Conservation (phyloP, 2,329 filamentous ascomycete species). For the Aspergillus cejpii region DNA sequence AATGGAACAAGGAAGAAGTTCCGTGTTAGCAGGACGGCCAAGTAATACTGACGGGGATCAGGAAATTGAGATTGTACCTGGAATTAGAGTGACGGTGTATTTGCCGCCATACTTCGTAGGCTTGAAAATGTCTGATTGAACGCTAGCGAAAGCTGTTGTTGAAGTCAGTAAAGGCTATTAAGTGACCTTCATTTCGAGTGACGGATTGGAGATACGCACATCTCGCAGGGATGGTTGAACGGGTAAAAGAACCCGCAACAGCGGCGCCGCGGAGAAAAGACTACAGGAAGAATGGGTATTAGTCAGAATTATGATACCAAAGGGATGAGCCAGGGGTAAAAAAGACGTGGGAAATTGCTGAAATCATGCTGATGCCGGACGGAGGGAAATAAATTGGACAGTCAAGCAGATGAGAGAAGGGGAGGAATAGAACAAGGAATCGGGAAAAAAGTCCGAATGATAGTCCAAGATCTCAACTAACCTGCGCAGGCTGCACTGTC, state of each 20-base stretch:
- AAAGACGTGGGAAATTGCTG: slow-evolving; percentile 35
- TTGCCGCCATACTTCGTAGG: slow-evolving; percentile 98
- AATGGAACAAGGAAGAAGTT: not conserved
- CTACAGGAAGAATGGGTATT: slow-evolving; percentile 38
- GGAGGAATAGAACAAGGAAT: slow-evolving; percentile 1
- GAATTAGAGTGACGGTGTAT: slow-evolving; percentile 97
- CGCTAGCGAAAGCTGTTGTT: slow-evolving; percentile 61
- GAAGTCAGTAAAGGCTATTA: slow-evolving; percentile 15
- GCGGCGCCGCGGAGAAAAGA: slow-evolving; percentile 52
- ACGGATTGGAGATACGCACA: slow-evolving; percentile 41
- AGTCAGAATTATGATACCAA: not conserved
- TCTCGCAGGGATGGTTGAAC: slow-evolving; percentile 48
- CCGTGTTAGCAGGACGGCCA: slow-evolving; percentile 12
- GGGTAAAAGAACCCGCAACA: slow-evolving; percentile 43
- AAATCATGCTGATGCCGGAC: slow-evolving; percentile 39
- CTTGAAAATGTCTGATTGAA: slow-evolving; percentile 96
- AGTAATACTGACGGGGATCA: not conserved
- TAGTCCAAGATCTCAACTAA: slow-evolving; percentile 18
- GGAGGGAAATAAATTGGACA: slow-evolving; percentile 44
- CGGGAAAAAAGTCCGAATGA: not conserved
- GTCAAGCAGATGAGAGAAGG: slow-evolving; percentile 27
- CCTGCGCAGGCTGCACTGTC: slow-evolving; percentile 39
- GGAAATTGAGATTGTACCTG: slow-evolving; percentile 52
- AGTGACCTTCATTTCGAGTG: not conserved
- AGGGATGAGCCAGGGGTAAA: slow-evolving; percentile 13